A percentile compares a stretch with the other conserved stretches of the same genome.
phyloP scores from a whole-genome alignment of 2,329 filamentous ascomycete genomes.

The Pezizomycotina sp. region DNA sequence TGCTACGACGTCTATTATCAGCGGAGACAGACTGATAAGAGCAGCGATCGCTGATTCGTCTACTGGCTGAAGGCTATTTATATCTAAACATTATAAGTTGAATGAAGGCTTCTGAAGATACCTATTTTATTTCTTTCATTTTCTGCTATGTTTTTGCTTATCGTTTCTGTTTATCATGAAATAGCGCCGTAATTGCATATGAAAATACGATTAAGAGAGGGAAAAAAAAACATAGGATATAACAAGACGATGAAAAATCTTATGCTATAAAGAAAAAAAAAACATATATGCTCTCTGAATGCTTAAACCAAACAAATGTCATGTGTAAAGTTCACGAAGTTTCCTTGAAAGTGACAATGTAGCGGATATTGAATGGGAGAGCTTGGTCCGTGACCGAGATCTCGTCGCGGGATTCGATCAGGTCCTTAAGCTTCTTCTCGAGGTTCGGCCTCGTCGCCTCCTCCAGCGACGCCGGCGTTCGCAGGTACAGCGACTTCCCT shows the following conservation, averaged over 20 bases:
- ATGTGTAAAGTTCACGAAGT: no score
- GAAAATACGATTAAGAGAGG: no score
- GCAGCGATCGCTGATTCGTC: constrained; percentile 49
- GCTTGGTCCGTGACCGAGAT: constrained; percentile 46
- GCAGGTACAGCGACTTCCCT: constrained; percentile 78
- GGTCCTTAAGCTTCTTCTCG: constrained; percentile 54
- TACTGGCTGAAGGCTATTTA: constrained; percentile 2
- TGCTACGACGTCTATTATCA: constrained; percentile 81
- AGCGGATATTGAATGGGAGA: constrained; percentile 24
- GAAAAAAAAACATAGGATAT: no score
- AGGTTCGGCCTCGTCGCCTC: constrained; percentile 73
- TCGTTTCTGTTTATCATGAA: no score
- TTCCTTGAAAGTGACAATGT: constrained; percentile 22
- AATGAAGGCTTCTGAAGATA: no score
- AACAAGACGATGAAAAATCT: no score
- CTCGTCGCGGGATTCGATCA: constrained; percentile 70
- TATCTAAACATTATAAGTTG: background rate
- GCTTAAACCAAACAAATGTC: no score
- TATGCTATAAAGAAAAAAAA: constrained; percentile 3
- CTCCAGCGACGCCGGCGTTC: constrained; percentile 63
- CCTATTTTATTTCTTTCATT: no score
- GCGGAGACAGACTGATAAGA: constrained; percentile 76
- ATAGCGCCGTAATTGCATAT: no score
- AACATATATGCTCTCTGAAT: no score
- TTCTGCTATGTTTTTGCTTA: no score